These are phyloP conservation scores for Metarhizium guizhouense DNA, from an alignment of 2,329 filamentous ascomycete genomes.

Conservation along the genomic window DNA sequence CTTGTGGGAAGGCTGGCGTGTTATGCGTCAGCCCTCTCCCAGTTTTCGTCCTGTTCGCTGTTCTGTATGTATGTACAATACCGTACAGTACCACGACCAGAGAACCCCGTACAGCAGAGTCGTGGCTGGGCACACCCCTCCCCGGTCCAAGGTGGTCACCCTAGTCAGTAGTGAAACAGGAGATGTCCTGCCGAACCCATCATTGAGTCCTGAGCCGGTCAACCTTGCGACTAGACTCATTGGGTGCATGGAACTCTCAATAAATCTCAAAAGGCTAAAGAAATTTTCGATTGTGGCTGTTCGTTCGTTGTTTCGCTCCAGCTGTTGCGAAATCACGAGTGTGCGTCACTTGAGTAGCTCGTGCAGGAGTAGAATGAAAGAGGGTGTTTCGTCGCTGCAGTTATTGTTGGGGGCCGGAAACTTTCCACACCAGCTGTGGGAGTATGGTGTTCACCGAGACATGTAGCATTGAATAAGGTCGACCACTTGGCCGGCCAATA, in stretches of 20 bases:
- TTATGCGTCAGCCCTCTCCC: not conserved
- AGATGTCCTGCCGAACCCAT: constrained; percentile 11
- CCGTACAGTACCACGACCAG: not conserved
- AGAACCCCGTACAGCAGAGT: not conserved
- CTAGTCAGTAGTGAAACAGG: constrained; percentile 14
- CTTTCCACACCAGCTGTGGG: not conserved
- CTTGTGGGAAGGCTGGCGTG: constrained; percentile 2
- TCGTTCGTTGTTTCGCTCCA: not conserved
- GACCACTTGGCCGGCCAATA: constrained; percentile 2
- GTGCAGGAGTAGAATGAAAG: not conserved
- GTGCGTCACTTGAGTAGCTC: constrained; percentile 3
- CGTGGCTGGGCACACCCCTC: constrained; percentile 3
- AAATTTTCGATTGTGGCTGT: not conserved
- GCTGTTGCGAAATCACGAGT: not conserved
- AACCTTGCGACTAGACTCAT: constrained; percentile 12
- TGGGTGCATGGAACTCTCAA: not conserved
- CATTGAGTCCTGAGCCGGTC: constrained; percentile 11
- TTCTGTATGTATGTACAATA: not conserved
- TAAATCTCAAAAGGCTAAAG: not conserved
- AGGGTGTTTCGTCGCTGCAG: not conserved
- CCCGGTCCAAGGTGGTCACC: constrained; percentile 8
- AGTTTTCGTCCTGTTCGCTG: not conserved
- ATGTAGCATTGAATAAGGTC: not conserved
- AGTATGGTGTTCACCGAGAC: not conserved
- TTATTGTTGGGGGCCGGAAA: not conserved